Conservation (phyloP, 108 stramenopile genomes). For the Fistulifera pelliculosa region DNA sequence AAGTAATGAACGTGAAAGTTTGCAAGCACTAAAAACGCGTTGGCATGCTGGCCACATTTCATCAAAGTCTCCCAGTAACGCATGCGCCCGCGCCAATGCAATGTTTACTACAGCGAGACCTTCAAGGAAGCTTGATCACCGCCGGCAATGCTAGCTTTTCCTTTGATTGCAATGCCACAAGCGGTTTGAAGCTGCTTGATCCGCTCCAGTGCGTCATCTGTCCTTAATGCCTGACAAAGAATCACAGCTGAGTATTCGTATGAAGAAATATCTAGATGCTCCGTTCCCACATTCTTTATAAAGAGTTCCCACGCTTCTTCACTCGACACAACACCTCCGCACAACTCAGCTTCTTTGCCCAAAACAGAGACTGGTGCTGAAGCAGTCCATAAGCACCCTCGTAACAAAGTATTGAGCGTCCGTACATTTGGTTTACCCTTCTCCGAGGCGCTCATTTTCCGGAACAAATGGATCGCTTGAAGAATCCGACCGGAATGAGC, state of each 20-base stretch:
- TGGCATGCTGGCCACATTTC: constrained; percentile 20
- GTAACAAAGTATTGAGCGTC: constrained; percentile 70
- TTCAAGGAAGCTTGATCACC: constrained; percentile 42
- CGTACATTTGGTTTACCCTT: constrained; percentile 52
- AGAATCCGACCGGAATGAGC: constrained; percentile 59
- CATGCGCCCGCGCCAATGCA: constrained; percentile 47
- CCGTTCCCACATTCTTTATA: not conserved
- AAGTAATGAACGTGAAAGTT: constrained; percentile 2
- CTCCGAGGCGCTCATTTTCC: constrained; percentile 26
- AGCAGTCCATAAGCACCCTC: constrained; percentile 83
- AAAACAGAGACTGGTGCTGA: constrained; percentile 21
- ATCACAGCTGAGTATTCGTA: constrained; percentile 71
- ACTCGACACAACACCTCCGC: constrained; percentile 64
- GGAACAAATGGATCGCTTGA: constrained; percentile 55
- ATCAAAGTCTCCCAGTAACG: constrained; percentile 36
- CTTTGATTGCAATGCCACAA: constrained; percentile 23
- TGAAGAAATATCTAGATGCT: constrained; percentile 60
- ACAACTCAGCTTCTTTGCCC: constrained; percentile 4
- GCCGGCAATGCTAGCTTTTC: constrained; percentile 6
- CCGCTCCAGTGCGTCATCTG: constrained; percentile 30
- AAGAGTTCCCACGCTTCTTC: constrained; percentile 54
- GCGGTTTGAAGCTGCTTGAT: constrained; percentile 42
- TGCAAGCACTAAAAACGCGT: constrained; percentile 8
- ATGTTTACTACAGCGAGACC: constrained; percentile 47
- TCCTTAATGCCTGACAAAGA: constrained; percentile 60